Evolutionary conservation across 73 alveolate species (phyloP).

Genomic region (Uronychia binucleata): DNA sequence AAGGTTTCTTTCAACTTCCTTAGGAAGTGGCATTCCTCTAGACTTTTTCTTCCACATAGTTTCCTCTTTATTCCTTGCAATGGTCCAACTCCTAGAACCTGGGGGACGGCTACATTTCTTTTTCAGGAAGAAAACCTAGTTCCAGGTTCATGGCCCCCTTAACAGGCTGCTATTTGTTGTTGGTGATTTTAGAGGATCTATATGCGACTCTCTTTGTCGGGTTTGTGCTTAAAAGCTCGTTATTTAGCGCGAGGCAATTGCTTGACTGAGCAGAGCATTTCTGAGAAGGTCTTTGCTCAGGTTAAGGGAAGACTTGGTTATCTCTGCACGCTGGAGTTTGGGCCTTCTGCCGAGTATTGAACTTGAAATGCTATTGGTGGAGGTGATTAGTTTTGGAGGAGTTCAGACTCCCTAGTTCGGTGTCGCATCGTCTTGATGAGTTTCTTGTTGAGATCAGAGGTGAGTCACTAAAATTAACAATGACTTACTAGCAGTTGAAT

Average conservation of each 20-base stretch:
- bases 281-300: no score
- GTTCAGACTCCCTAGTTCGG: neutral
- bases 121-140: no score
- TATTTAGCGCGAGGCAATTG: no score
- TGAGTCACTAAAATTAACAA: neutral
- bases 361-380: neutral
- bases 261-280: no score
- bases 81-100: neutral
- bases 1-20: neutral
- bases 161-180: no score
- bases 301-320: no score
- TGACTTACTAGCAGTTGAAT: neutral
- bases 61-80: neutral
- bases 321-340: neutral
- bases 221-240: no score
- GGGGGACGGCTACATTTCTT: neutral
- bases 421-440: neutral
- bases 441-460: neutral
- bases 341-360: neutral
- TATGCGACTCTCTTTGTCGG: no score
- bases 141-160: no score
- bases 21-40: neutral
- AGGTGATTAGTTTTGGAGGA: neutral
- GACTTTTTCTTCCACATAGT: neutral
- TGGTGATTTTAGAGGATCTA: no score